Percentiles rank a stretch among this genome's conserved stretches.
Conservation (phyloP, 306 rosid species). For the Cajanus cajan region DNA sequence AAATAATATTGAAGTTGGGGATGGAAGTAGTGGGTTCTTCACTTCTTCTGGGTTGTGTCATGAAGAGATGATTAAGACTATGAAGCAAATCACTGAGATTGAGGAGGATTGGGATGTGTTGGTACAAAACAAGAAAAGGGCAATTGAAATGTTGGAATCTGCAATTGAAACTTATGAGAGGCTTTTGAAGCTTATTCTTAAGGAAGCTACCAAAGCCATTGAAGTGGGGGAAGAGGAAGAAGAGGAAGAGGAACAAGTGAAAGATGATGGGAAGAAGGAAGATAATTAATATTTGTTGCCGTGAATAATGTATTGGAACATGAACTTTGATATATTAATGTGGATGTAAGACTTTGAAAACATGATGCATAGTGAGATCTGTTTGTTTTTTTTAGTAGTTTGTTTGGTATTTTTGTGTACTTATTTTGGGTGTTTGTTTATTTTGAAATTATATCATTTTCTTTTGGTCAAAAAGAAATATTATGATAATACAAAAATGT, state of each 20-base stretch:
- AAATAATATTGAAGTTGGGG: background rate
- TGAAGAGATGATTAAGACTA: conserved; percentile 27
- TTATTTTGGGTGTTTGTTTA: background rate
- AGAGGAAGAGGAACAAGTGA: background rate
- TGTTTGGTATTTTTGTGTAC: background rate
- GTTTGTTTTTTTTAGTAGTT: too few species aligned
- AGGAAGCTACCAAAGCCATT: conserved; percentile 48
- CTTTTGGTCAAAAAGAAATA: too few species aligned
- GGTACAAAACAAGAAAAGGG: conserved; percentile 44
- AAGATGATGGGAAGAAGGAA: background rate
- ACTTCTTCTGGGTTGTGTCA: conserved; percentile 14
- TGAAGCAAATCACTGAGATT: conserved; percentile 36
- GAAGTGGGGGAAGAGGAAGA: background rate
- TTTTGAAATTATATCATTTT: too few species aligned
- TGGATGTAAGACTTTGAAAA: background rate
- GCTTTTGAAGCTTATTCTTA: conserved; percentile 64
- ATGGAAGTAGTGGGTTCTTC: background rate
- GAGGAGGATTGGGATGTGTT: conserved; percentile 30
- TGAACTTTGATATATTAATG: background rate
- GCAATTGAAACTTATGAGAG: conserved; percentile 60
- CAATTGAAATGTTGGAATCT: conserved; percentile 66
- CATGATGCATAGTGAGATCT: background rate
- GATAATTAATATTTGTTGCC: background rate
- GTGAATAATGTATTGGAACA: background rate
- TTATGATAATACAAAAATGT: background rate